phyloP scores from a whole-genome alignment of 192 early-diverging fungal species.

The Entrophospora sp. region DNA sequence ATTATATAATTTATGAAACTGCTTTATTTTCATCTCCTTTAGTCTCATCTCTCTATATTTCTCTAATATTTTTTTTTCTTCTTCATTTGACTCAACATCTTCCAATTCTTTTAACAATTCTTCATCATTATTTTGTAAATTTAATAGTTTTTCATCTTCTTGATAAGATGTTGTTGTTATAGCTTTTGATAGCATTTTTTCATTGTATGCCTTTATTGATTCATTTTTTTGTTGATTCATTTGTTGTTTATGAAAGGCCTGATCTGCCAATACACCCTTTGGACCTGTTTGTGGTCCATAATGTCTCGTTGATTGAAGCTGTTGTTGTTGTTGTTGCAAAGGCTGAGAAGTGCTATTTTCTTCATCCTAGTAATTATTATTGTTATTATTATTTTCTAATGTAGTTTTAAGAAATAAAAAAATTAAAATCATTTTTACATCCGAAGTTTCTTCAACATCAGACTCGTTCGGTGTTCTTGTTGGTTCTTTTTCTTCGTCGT shows the following conservation, averaged over 20 bases:
- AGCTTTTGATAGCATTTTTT: conserved; percentile 32
- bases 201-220: conserved; percentile 30
- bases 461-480: neutral
- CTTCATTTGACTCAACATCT: conserved; percentile 21
- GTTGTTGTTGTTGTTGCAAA: neutral
- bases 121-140: conserved; percentile 17
- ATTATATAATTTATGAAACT: neutral
- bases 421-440: neutral
- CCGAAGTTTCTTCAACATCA: neutral
- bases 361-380: neutral
- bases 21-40: conserved; percentile 23
- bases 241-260: conserved; percentile 33
- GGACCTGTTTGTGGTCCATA: conserved; percentile 32
- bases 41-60: conserved; percentile 34
- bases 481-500: neutral
- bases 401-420: neutral
- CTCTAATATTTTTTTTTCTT: conserved; percentile 29
- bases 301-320: neutral
- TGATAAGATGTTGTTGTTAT: conserved; percentile 37
- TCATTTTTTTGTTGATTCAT: conserved; percentile 22
- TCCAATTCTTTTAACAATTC: too few species aligned
- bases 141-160: conserved; percentile 25
- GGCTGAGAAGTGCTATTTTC: too few species aligned
- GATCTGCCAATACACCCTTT: conserved; percentile 47
- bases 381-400: neutral